A percentile compares a stretch with the other conserved stretches of the same genome.
These are phyloP conservation scores for Mycena rosella DNA, from an alignment of 768 basidiomycete species.

Conservation along the genomic window DNA sequence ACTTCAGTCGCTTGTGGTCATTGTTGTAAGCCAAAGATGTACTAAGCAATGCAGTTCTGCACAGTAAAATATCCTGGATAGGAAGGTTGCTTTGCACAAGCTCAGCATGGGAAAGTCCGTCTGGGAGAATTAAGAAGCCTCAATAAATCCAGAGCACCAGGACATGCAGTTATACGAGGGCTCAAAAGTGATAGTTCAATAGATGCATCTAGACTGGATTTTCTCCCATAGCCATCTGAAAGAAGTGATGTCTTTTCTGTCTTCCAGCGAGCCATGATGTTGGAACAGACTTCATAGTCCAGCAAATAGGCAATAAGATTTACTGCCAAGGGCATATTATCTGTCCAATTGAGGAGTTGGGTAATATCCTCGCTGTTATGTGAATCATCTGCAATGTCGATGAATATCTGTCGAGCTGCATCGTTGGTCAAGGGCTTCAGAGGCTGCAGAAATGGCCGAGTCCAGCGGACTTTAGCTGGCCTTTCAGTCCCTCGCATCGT, in stretches of 20 bases:
- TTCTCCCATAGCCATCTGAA: not conserved
- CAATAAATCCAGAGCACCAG: not conserved
- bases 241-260: not conserved
- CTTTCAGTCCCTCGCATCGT: conserved; percentile 5
- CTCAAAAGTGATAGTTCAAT: not conserved
- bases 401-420: conserved; percentile 2
- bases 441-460: not conserved
- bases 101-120: not conserved
- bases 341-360: not conserved
- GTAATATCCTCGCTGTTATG: not conserved
- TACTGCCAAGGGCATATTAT: conserved; percentile 2
- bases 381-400: not conserved
- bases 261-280: not conserved
- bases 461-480: not conserved
- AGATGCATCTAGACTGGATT: not conserved
- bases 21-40: not conserved
- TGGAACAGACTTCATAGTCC: not conserved
- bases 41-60: not conserved
- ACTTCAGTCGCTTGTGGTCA: not conserved
- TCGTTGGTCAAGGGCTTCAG: not conserved
- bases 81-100: not conserved
- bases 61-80: not conserved
- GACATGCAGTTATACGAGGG: not conserved
- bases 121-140: conserved; percentile 1
- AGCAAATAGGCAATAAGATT: conserved; percentile 1